Conservation (phyloP, 805 yeast genomes). For the Lipomyces sp. region DNA sequence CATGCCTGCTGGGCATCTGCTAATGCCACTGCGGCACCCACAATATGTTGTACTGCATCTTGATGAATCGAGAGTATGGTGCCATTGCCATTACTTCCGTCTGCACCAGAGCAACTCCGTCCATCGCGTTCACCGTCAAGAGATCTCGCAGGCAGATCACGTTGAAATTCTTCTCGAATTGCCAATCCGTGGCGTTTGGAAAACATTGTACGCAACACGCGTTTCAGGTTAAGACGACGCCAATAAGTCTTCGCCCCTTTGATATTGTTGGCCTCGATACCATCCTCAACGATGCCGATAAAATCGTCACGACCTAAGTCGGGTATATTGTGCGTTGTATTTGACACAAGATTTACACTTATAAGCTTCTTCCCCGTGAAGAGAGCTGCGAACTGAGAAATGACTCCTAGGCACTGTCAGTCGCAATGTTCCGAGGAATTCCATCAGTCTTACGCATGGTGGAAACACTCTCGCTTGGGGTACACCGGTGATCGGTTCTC, state of each 20-base stretch:
- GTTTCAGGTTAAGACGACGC: background rate
- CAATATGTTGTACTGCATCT: background rate
- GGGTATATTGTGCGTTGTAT: background rate
- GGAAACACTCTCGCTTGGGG: background rate
- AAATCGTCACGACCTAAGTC: slow-evolving; percentile 1
- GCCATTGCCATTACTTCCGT: background rate
- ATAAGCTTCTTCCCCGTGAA: background rate
- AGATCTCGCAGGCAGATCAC: background rate
- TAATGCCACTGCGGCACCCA: background rate
- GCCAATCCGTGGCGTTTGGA: background rate
- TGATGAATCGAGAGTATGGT: background rate
- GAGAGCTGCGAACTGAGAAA: background rate
- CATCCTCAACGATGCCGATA: background rate
- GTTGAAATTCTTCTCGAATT: background rate
- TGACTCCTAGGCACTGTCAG: background rate
- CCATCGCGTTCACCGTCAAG: background rate
- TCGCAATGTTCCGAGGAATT: background rate
- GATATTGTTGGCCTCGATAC: background rate
- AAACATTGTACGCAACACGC: slow-evolving; percentile 2
- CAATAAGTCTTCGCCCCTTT: background rate
- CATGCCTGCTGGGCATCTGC: background rate
- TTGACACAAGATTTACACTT: background rate
- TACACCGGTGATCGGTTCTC: background rate
- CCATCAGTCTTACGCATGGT: background rate
- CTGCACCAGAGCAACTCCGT: background rate